phyloP scores from a whole-genome alignment of 2,329 filamentous ascomycete genomes.

The Daldinia eschscholtzii region DNA sequence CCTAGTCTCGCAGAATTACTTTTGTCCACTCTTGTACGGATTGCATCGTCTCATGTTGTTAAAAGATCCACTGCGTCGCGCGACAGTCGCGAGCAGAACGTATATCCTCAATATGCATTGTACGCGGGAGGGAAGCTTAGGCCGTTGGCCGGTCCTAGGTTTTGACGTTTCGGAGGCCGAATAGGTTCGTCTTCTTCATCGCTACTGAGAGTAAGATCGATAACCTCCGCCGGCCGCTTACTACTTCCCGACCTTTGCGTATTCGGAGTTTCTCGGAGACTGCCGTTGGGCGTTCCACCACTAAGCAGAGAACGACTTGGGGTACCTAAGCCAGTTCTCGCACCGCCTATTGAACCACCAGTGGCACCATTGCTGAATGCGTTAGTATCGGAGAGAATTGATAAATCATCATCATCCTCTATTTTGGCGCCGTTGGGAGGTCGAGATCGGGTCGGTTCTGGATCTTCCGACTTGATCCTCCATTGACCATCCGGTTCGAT shows the following conservation, averaged over 20 bases:
- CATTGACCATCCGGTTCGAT: conserved; percentile 90
- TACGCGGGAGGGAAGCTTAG: conserved; percentile 29
- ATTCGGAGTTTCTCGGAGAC: conserved; percentile 51
- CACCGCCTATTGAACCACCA: conserved; percentile 47
- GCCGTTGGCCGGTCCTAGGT: conserved; percentile 32
- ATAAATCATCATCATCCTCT: conserved; percentile 65
- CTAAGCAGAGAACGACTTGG: conserved; percentile 41
- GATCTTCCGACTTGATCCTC: conserved; percentile 60
- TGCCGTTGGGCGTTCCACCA: conserved; percentile 40
- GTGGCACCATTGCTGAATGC: conserved; percentile 55
- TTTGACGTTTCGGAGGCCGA: conserved; percentile 63
- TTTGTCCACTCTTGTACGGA: conserved; percentile 1
- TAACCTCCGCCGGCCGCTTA: conserved; percentile 62
- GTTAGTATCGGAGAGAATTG: conserved; percentile 61
- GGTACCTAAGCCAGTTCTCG: conserved; percentile 41
- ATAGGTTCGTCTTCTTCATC: conserved; percentile 63
- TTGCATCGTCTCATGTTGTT: neutral
- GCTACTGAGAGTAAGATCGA: conserved; percentile 71
- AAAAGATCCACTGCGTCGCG: neutral
- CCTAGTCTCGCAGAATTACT: neutral
- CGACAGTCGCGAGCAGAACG: neutral
- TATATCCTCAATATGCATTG: conserved; percentile 26
- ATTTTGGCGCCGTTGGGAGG: conserved; percentile 47
- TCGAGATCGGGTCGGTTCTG: conserved; percentile 48
- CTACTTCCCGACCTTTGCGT: conserved; percentile 54